Conservation (phyloP, 331 rosid species). For the Cucumis variabilis region DNA sequence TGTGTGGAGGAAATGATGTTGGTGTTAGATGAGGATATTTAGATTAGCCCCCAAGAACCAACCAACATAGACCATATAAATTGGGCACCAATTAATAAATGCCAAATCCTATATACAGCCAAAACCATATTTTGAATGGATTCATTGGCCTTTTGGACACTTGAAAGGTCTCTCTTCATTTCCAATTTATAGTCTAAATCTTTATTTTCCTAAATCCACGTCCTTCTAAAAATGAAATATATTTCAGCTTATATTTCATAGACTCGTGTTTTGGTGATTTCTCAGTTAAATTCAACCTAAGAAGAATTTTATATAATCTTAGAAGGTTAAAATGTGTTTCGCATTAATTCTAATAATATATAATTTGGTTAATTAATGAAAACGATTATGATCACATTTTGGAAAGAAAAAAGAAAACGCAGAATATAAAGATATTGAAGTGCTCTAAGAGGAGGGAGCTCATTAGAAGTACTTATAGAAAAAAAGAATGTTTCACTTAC, state of each 20-base stretch:
- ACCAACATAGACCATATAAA: neutral
- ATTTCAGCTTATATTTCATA: too few relatives aligned
- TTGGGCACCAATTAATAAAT: neutral
- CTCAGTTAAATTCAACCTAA: too few relatives aligned
- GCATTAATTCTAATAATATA: too few relatives aligned
- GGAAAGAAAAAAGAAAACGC: too few relatives aligned
- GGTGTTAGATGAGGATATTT: conserved; percentile 14
- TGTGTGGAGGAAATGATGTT: conserved; percentile 1
- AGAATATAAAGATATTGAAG: too few relatives aligned
- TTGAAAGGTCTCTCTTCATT: neutral
- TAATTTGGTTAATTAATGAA: too few relatives aligned
- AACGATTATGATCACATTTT: neutral
- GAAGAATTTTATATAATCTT: too few relatives aligned
- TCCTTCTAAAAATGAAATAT: too few relatives aligned
- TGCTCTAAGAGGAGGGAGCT: neutral
- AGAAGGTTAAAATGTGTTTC: neutral
- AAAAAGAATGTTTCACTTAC: neutral
- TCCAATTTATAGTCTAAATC: neutral
- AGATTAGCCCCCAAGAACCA: conserved; percentile 4
- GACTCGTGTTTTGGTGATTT: too few relatives aligned
- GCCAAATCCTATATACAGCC: neutral
- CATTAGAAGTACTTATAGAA: too few relatives aligned
- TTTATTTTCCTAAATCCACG: neutral
- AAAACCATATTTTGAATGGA: neutral
- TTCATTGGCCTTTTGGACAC: neutral